Percentiles rank a stretch among this genome's conserved stretches.
Evolutionary conservation across 345 rosid genomes (phyloP).

Genomic region (Clausena lansium): DNA sequence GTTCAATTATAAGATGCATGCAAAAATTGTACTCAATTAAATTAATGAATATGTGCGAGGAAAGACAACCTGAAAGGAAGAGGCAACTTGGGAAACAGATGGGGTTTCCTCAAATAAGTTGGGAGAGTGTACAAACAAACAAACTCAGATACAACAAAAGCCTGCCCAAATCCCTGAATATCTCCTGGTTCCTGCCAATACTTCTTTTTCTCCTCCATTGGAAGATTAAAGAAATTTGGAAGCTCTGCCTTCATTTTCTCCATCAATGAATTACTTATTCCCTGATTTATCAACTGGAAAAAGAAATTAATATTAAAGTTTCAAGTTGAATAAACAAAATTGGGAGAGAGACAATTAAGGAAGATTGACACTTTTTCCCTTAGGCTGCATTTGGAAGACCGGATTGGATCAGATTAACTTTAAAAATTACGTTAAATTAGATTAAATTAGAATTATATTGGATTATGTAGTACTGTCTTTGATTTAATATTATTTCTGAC

Average conservation of each 20-base stretch:
- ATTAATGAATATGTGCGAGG: too few relatives aligned
- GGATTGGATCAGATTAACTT: too few relatives aligned
- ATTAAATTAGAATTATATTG: too few relatives aligned
- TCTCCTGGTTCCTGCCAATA: slow-evolving; percentile 16
- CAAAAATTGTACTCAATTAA: not conserved
- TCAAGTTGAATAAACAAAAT: too few relatives aligned
- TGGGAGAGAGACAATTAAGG: too few relatives aligned
- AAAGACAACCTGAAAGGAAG: not conserved
- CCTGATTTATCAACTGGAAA: slow-evolving; percentile 29
- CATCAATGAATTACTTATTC: slow-evolving; percentile 1
- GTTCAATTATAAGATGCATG: not conserved
- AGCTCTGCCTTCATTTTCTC: slow-evolving; percentile 16
- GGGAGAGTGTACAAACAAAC: not conserved
- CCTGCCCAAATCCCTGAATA: not conserved
- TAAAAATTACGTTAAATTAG: too few relatives aligned
- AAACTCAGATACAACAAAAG: not conserved
- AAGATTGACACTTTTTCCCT: too few relatives aligned
- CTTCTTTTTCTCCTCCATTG: slow-evolving; percentile 18
- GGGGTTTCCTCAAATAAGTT: slow-evolving; percentile 3
- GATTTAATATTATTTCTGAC: too few relatives aligned
- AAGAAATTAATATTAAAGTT: too few relatives aligned
- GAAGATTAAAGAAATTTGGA: slow-evolving; percentile 19
- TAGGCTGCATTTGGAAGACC: too few relatives aligned
- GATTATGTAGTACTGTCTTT: too few relatives aligned
- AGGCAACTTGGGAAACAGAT: slow-evolving; percentile 20